These are phyloP conservation scores for Teratosphaeria gauchensis DNA, from an alignment of 2,329 filamentous ascomycete genomes.

Conservation along the genomic window DNA sequence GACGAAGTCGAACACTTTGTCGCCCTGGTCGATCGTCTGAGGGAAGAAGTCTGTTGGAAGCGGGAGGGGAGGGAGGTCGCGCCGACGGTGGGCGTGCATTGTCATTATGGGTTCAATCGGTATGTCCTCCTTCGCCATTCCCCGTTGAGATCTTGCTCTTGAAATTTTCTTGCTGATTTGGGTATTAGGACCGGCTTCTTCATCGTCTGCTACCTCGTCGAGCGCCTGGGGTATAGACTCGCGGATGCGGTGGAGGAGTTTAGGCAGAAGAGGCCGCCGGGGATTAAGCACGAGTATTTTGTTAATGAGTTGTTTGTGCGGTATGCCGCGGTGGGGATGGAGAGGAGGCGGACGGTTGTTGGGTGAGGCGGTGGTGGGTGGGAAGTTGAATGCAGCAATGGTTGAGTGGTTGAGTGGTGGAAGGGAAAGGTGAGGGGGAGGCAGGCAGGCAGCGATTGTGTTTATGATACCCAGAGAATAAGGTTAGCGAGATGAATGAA, in stretches of 20 bases:
- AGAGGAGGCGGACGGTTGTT: conserved; percentile 11
- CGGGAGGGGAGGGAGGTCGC: not conserved
- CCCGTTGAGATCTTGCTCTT: not conserved
- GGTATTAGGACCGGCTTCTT: conserved; percentile 65
- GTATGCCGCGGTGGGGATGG: conserved; percentile 43
- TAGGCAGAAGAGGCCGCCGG: conserved; percentile 60
- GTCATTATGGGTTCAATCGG: conserved; percentile 85
- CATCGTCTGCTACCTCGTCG: conserved; percentile 81
- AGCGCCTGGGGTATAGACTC: conserved; percentile 61
- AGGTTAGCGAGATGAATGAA: too few relatives aligned
- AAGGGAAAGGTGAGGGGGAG: not conserved
- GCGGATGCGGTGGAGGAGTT: conserved; percentile 74
- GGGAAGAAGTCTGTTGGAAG: conserved; percentile 2
- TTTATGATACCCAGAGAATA: too few relatives aligned
- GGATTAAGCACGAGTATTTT: conserved; percentile 85
- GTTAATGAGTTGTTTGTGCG: conserved; percentile 72
- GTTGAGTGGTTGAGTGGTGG: not conserved
- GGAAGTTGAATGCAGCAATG: too few relatives aligned
- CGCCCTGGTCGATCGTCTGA: conserved; percentile 43
- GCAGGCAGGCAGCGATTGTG: too few relatives aligned
- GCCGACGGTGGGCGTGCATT: conserved; percentile 67
- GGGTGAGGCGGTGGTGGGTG: too few relatives aligned
- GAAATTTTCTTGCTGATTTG: not conserved
- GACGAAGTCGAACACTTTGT: conserved; percentile 54
- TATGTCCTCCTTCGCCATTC: not conserved